These are phyloP conservation scores for Neocucurbitaria cava DNA, from an alignment of 2,329 filamentous ascomycete species.

Conservation along the genomic window DNA sequence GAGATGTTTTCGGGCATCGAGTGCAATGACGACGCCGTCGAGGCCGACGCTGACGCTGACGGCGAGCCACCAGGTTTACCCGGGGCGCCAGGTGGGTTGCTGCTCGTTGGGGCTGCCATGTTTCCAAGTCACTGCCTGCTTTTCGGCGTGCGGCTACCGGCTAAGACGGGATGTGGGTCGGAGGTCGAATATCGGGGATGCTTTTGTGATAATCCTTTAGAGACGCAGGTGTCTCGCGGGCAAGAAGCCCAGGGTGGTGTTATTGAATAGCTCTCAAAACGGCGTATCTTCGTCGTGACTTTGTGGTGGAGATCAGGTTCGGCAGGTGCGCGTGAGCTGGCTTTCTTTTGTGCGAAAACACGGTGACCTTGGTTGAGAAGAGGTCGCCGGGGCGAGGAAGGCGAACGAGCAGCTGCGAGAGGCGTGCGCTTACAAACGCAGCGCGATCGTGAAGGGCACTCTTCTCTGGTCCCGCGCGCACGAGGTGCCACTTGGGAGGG, in stretches of 20 bases:
- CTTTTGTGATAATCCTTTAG: slow-evolving; percentile 23
- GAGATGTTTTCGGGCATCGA: slow-evolving; percentile 46
- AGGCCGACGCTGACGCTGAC: slow-evolving; percentile 41
- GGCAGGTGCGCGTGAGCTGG: slow-evolving; percentile 38
- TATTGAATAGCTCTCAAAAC: slow-evolving; percentile 48
- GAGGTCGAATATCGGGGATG: slow-evolving; percentile 10
- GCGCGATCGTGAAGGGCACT: slow-evolving; percentile 1
- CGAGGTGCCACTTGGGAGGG: not conserved
- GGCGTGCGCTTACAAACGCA: slow-evolving; percentile 18
- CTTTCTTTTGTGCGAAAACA: slow-evolving; percentile 36
- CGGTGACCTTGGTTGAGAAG: slow-evolving; percentile 23
- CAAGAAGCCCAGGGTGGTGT: slow-evolving; percentile 45
- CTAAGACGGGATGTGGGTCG: slow-evolving; percentile 23
- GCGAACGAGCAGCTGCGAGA: slow-evolving; percentile 5
- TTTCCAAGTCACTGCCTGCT: slow-evolving; percentile 14
- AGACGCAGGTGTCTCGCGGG: slow-evolving; percentile 51
- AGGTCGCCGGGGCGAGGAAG: slow-evolving; percentile 3
- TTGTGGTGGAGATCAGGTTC: slow-evolving; percentile 40
- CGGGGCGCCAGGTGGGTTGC: slow-evolving; percentile 31
- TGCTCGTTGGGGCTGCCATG: slow-evolving; percentile 45
- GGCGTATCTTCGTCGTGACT: slow-evolving; percentile 37
- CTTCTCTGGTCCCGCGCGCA: not conserved
- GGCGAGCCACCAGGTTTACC: slow-evolving; percentile 41
- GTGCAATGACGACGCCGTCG: slow-evolving; percentile 47
- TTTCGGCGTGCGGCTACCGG: slow-evolving; percentile 18